Evolutionary conservation across 2,329 filamentous ascomycete genomes (phyloP), one percentile per base, ranked within the genome.

Genomic region (Basipetospora chlamydospora): DNA sequence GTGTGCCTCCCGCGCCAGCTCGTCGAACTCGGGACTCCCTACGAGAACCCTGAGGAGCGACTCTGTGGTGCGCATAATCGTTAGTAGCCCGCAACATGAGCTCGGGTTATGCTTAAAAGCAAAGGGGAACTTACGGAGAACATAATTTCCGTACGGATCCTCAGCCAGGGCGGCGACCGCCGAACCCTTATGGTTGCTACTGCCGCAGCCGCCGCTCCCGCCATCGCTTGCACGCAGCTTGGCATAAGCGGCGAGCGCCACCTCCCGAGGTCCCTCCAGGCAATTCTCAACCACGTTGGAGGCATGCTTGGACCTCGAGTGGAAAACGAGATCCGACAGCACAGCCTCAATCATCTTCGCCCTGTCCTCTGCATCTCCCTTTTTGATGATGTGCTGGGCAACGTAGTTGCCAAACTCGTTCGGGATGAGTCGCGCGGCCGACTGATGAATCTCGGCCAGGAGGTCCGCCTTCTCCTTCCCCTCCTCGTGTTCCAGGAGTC

Each of bases 211-310:
- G n/a, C n/a, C n/a, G n/a, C n/a, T n/a, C n/a, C n/a, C n/a, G n/a
- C n/a, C n/a, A n/a, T n/a, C n/a, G n/a, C n/a, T n/a, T 11, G 22
- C 22, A 23, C 6, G 6, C 22, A 23, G 22, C 6, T 23, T 11
- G 11, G 22, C 22, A 23, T 6, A 23, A 23, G 11, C 11, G 22
- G 22, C 22, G 22, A 23, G 6, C 22, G 6, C 22, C 11, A 6
- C 22, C 11, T 23, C 11, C 6, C 22, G 22, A 23, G 6, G 6
- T 11, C 22, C 11, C 22, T 23, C 11, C 6, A 96, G 79, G 52
- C 86, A 93, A 57, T 85, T 88, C 58, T 98, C 90, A 1, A 98
- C 88, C 3, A 98, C 88, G 48, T 98, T 96, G 50, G 87, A 95
- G 1, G 90, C 88, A 50, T 84, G 92, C 54, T 98, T 98, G 62